phyloP scores from a whole-genome alignment of 169 alveolate genomes.

The Ichthyophthirius multifiliis region DNA sequence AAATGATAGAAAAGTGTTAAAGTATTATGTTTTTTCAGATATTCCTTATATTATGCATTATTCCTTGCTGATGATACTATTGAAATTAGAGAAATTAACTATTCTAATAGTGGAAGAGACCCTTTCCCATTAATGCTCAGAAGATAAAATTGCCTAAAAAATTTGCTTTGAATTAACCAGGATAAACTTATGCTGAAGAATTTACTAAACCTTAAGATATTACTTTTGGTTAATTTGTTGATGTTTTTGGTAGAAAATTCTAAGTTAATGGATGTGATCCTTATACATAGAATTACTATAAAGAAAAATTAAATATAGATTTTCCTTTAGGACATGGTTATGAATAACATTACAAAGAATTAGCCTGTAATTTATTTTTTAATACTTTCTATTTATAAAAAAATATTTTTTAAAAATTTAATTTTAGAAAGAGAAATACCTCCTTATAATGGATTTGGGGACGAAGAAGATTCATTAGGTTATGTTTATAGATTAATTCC shows the following conservation, averaged over 20 bases:
- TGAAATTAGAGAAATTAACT: constrained; percentile 80
- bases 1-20: constrained; percentile 85
- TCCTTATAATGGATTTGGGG: constrained; percentile 86
- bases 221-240: constrained; percentile 51
- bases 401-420: neutral
- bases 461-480: constrained; percentile 83
- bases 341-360: constrained; percentile 32
- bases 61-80: constrained; percentile 85
- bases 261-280: constrained; percentile 75
- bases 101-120: constrained; percentile 76
- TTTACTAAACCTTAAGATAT: constrained; percentile 70
- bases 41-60: constrained; percentile 64
- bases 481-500: constrained; percentile 74
- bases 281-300: constrained; percentile 77
- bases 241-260: constrained; percentile 75
- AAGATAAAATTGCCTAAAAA: constrained; percentile 72
- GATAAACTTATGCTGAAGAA: constrained; percentile 66
- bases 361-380: constrained; percentile 3
- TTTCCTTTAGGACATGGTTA: constrained; percentile 64
- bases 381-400: too few relatives aligned
- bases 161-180: constrained; percentile 71
- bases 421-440: constrained; percentile 62
- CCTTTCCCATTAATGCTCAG: constrained; percentile 73
- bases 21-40: constrained; percentile 76
- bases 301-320: constrained; percentile 56